Evolutionary conservation across 805 yeast genomes (phyloP).

Genomic region (Yarrowia hollandica): DNA sequence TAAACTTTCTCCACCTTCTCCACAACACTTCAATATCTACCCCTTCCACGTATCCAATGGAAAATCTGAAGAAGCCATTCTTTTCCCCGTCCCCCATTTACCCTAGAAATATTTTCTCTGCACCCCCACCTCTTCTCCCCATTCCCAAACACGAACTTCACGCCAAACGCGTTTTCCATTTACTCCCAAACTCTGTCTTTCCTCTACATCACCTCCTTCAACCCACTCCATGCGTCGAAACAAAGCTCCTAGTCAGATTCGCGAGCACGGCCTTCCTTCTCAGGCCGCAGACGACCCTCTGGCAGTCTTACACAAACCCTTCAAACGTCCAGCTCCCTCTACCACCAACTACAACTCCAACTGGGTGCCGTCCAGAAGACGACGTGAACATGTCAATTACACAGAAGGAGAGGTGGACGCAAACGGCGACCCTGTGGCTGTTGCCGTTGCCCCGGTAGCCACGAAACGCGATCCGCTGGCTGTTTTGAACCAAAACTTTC

Average conservation of each 20-base stretch:
- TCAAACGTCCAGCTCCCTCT: constrained; percentile 13
- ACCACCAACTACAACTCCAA: background rate
- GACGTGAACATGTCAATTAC: background rate
- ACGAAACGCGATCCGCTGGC: constrained; percentile 18
- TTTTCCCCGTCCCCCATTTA: too few relatives aligned
- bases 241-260: constrained; percentile 20
- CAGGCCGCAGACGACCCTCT: background rate
- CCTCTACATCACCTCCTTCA: background rate
- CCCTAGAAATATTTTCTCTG: too few relatives aligned
- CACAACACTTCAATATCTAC: too few relatives aligned
- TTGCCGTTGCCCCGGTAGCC: background rate
- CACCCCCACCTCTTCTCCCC: too few relatives aligned
- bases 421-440: background rate
- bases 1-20: too few relatives aligned
- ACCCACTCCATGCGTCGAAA: background rate
- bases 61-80: too few relatives aligned
- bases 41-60: too few relatives aligned
- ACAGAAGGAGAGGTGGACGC: background rate
- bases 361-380: constrained; percentile 1
- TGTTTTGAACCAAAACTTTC: constrained; percentile 16
- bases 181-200: background rate
- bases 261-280: constrained; percentile 6
- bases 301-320: background rate
- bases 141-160: background rate
- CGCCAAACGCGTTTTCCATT: background rate